Base-by-base conservation (phyloP, 164 flowering plant species). In the Aristolochia californica region DNA sequence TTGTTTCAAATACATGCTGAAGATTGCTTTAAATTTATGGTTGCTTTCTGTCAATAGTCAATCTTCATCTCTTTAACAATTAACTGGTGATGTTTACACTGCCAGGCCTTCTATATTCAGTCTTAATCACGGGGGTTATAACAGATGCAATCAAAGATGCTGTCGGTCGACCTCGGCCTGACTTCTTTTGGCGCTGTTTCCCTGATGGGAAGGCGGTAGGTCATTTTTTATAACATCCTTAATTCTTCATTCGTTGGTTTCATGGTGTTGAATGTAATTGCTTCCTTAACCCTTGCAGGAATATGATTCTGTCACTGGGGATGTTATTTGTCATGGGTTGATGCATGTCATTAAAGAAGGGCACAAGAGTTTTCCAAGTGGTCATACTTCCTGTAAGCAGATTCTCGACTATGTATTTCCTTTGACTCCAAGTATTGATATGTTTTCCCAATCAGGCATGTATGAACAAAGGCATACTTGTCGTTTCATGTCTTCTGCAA, bases 351-450 rank as follows among this genome's bases (percentile, higher is more conserved):
- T 90, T 43, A 85, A 70, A 72, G 95, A 90, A 82, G 97, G 97
- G 26, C 82, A 90, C 62, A 90, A 90, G 67, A 87, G 93, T 72
- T 90, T 90, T 61, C 97, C 97, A 5, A 90, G 97, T 61, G 97
- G 97, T 26, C 91, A 87, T 66, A 84, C 97, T 52, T 89, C 97
- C 28, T 78, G 97, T 86, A 77, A 85, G 87, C 48, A 44, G 43
- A 16, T 47, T n/a, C 49, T 47, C n/a, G 0, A 20, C 13, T 16
- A 1, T 47, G 27, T 21, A 18, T 23, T 13, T 9, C 53, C 12
- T 0, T 48, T 22, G 22, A 48, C 22, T 22, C n/a, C 12, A 17
- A 48, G 12, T 47, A 47, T 44, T 9, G 4, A 44, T 44, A 13
- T 44, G n/a, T 22, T 48, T n/a, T 2, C 2, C 2, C 21, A 17